A percentile compares a stretch with the other conserved stretches of the same genome.
phyloP scores from a whole-genome alignment of 768 basidiomycete genomes.

The Tulasnella sp. region DNA sequence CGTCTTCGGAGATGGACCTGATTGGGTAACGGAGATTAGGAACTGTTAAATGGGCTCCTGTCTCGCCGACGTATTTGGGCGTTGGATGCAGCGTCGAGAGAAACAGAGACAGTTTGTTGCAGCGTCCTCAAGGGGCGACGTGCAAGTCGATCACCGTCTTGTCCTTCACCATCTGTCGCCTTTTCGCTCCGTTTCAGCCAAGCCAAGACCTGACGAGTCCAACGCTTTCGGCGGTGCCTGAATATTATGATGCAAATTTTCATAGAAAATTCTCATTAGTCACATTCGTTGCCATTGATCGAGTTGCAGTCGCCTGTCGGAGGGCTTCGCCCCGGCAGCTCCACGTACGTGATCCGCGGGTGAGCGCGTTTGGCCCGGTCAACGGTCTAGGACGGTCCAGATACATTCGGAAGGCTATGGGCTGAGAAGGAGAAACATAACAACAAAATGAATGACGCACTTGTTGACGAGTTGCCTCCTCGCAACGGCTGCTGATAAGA shows the following conservation, averaged over 20 bases:
- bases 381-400: slow-evolving; percentile 7
- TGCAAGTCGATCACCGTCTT: background rate
- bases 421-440: background rate
- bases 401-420: background rate
- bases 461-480: background rate
- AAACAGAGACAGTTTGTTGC: slow-evolving; percentile 6
- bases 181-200: background rate
- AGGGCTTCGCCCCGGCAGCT: background rate
- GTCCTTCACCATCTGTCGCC: background rate
- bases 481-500: slow-evolving; percentile 8
- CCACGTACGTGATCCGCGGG: background rate
- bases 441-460: slow-evolving; percentile 2
- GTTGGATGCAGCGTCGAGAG: slow-evolving; percentile 7
- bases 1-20: slow-evolving; percentile 5
- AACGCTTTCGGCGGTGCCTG: background rate
- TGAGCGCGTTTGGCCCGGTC: background rate
- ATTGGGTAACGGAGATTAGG: background rate
- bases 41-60: background rate
- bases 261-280: background rate
- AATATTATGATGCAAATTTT: background rate
- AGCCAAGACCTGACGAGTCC: background rate
- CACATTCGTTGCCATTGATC: background rate
- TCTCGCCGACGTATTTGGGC: background rate
- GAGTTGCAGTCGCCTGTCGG: background rate
- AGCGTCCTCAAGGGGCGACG: background rate